Evolutionary conservation across 108 stramenopile species (phyloP).

Genomic region (Cyclotella cryptica): DNA sequence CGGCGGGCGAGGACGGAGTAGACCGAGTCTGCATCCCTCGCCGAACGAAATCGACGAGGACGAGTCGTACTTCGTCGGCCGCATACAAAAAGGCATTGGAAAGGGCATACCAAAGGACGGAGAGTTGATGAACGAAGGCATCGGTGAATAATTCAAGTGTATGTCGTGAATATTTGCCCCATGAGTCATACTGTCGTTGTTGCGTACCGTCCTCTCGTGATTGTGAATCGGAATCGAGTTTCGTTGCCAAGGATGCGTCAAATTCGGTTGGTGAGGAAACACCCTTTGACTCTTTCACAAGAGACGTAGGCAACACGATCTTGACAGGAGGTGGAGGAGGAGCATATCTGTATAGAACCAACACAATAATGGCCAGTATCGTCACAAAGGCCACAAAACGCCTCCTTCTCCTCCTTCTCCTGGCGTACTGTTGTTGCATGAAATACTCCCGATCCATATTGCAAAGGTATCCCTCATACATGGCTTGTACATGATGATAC

Average conservation of each 20-base stretch:
- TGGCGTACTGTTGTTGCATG: not conserved
- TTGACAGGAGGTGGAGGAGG: constrained; percentile 48
- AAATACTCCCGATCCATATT: not conserved
- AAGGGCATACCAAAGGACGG: constrained; percentile 45
- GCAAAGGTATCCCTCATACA: not conserved
- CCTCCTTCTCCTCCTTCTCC: constrained; percentile 2
- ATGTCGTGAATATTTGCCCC: constrained; percentile 39
- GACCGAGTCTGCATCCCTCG: not conserved
- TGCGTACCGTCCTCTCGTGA: not conserved
- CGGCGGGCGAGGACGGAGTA: not conserved
- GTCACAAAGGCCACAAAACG: constrained; percentile 1
- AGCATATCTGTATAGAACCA: constrained; percentile 35
- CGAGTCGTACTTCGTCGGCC: constrained; percentile 21
- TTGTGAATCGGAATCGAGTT: not conserved
- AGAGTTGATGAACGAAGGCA: constrained; percentile 15
- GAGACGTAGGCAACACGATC: not conserved
- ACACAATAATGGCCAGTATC: constrained; percentile 1
- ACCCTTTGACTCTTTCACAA: not conserved
- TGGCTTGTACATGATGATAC: not conserved
- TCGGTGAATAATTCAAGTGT: constrained; percentile 1
- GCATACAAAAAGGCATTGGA: constrained; percentile 40
- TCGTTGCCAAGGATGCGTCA: not conserved
- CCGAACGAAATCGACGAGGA: not conserved
- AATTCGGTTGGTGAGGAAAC: not conserved
- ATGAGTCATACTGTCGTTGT: constrained; percentile 32